Evolutionary conservation across 768 basidiomycete genomes (phyloP).

Genomic region (Pulveroboletus sp.): DNA sequence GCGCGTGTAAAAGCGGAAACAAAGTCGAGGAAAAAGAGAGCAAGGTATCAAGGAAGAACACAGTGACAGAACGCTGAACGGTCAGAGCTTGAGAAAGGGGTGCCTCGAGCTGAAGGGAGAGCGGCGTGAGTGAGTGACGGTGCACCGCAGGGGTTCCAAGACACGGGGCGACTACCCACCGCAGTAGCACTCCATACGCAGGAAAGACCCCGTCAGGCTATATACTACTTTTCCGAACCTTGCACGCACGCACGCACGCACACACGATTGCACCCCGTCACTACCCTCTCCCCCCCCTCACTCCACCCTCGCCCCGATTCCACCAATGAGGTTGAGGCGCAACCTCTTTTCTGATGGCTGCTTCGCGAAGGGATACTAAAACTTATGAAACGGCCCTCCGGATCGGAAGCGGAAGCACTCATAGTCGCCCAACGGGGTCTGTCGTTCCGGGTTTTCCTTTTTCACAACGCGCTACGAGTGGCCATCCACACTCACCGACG

Average conservation of each 20-base stretch:
- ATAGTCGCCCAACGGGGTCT: conserved; percentile 13
- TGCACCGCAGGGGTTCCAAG: neutral
- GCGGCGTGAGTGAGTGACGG: neutral
- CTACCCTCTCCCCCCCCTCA: too few relatives aligned
- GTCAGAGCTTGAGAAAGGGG: too few relatives aligned
- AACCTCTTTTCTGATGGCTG: neutral
- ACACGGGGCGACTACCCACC: neutral
- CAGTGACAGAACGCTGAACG: neutral
- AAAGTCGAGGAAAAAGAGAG: neutral
- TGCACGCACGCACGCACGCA: neutral
- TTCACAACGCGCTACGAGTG: too few relatives aligned
- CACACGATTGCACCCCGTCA: neutral
- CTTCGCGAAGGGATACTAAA: conserved; percentile 11
- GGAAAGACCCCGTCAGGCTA: conserved; percentile 7
- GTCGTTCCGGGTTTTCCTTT: too few relatives aligned
- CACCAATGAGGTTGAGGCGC: conserved; percentile 15
- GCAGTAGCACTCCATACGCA: neutral
- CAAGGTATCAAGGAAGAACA: neutral
- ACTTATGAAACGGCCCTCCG: neutral
- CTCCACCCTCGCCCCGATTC: conserved; percentile 23
- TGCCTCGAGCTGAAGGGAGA: neutral
- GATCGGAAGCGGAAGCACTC: conserved; percentile 10
- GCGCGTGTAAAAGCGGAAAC: neutral
- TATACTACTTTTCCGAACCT: conserved; percentile 10
- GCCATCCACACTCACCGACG: neutral